Base-by-base conservation (phyloP, 352 stramenopile species). In the Phytophthora fragariaefolia region DNA sequence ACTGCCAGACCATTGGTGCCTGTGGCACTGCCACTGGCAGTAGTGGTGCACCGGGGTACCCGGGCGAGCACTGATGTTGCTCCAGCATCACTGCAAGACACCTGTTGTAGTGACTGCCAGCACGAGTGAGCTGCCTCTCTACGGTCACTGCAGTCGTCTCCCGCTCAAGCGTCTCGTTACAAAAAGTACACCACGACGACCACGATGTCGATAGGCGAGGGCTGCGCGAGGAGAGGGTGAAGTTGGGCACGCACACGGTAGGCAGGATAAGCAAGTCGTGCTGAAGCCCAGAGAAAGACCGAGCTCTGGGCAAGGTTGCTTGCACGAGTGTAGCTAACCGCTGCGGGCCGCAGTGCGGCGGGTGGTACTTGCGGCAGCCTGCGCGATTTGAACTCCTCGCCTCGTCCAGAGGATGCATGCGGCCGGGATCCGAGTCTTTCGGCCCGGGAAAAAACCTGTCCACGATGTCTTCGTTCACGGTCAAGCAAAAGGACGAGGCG, bases 391-490 rank as follows among this genome's bases (percentile, higher is more conserved):
- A 55, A 46, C 54, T 6, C 38, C 42, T 42, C 40, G 28, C 22
- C 26, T 30, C 3, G 20, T 12, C 42, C 27, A 30, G 17, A 46
- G 23, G 53, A 61, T 45, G n/a, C 23, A 27, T 47, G 42, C 43
- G 23, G 18, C 46, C 23, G n/a, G 34, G 34, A 42, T 42, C 34
- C 34, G 17, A 46, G 38, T 46, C 17, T 46, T 9, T 6, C 13
- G 7, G 46, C 4, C 12, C 10, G 17, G 30, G 32, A 32, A 51
- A 64, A 57, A 63, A 55, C 56, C 56, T 38, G 30, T 57, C 32
- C 45, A 64, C 32, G 46, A 54, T 63, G 56, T 63, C 55, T 45
- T 20, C 43, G 48, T 62, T 43, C 12, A 53, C 40, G 28, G 57
- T 27, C 48, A 66, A 42, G 36, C 22, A 66, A 66, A 65, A 58